These are phyloP conservation scores for Lichtheimia ornata DNA, from an alignment of 371 early-diverging fungal species.

Conservation along the genomic window DNA sequence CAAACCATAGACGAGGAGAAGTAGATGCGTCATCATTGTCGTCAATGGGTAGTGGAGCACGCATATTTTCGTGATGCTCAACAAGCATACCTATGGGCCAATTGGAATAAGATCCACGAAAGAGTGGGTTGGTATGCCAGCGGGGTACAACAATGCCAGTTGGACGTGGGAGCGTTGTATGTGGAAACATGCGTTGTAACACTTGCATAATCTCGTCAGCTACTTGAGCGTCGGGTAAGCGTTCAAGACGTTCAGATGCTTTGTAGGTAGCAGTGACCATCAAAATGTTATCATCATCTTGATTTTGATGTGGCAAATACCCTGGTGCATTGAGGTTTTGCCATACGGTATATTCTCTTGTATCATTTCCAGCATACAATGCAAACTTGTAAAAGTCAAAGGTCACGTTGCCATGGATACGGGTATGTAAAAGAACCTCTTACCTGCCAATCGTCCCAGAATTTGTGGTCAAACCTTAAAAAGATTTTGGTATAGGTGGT, in stretches of 20 bases:
- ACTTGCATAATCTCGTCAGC: constrained; percentile 30
- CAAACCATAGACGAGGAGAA: constrained; percentile 38
- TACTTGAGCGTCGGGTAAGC: constrained; percentile 27
- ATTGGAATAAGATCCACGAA: constrained; percentile 48
- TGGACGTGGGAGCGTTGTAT: constrained; percentile 13
- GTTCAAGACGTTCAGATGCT: constrained; percentile 42
- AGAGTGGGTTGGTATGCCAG: constrained; percentile 48
- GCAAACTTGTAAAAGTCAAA: constrained; percentile 30
- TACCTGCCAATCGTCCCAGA: constrained; percentile 55
- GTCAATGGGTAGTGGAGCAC: constrained; percentile 27
- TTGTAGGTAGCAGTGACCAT: constrained; percentile 46
- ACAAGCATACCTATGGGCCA: constrained; percentile 53
- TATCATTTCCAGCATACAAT: constrained; percentile 38
- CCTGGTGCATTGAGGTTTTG: constrained; percentile 49
- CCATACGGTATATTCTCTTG: constrained; percentile 43
- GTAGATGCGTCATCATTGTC: neutral
- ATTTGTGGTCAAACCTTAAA: constrained; percentile 33
- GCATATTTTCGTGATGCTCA: constrained; percentile 47
- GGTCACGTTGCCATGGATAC: neutral
- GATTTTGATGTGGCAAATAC: constrained; percentile 16
- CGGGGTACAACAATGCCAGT: constrained; percentile 39
- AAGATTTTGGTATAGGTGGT: constrained; percentile 54
- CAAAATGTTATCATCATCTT: constrained; percentile 22
- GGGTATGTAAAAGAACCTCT: neutral
- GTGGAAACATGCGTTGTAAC: constrained; percentile 35